These are phyloP conservation scores for Plasmodium blacklocki DNA, from an alignment of 169 alveolate genomes.

Conservation along the genomic window DNA sequence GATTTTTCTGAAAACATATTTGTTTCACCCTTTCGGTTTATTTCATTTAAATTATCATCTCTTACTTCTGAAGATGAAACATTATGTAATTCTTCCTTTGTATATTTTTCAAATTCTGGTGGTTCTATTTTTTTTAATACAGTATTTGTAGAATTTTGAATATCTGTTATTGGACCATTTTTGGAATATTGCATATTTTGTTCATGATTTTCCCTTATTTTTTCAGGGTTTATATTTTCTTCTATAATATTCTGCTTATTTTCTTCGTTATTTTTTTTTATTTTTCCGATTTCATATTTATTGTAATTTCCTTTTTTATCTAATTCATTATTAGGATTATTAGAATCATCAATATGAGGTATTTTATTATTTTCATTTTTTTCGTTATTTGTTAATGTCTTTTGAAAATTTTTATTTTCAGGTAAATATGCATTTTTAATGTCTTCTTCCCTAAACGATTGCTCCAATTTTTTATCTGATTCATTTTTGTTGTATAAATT, in stretches of 20 bases:
- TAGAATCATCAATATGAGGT: constrained; percentile 12
- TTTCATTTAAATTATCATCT: constrained; percentile 15
- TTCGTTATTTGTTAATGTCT: constrained; percentile 6
- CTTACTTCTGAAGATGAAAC: constrained; percentile 13
- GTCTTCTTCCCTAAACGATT: constrained; percentile 12
- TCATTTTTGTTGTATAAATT: constrained; percentile 1
- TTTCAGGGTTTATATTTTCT: background rate
- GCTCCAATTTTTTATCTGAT: constrained; percentile 8
- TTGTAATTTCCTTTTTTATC: background rate
- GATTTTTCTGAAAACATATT: constrained; percentile 41
- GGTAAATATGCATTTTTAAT: constrained; percentile 10
- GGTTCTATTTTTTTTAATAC: constrained; percentile 32
- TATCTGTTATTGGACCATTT: background rate
- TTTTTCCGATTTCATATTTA: constrained; percentile 10
- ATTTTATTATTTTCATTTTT: constrained; percentile 15
- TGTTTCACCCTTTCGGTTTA: constrained; percentile 20
- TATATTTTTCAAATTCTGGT: constrained; percentile 28
- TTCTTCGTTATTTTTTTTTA: constrained; percentile 5
- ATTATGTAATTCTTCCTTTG: constrained; percentile 19
- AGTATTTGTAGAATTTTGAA: constrained; percentile 12
- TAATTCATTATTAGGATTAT: constrained; percentile 9
- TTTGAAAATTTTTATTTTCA: constrained; percentile 10
- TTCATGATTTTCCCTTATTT: background rate
- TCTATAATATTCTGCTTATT: background rate
- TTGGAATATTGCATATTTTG: constrained; percentile 18